Evolutionary conservation across 1,284 basidiomycete genomes (phyloP).

Genomic region (Abortiporus biennis): DNA sequence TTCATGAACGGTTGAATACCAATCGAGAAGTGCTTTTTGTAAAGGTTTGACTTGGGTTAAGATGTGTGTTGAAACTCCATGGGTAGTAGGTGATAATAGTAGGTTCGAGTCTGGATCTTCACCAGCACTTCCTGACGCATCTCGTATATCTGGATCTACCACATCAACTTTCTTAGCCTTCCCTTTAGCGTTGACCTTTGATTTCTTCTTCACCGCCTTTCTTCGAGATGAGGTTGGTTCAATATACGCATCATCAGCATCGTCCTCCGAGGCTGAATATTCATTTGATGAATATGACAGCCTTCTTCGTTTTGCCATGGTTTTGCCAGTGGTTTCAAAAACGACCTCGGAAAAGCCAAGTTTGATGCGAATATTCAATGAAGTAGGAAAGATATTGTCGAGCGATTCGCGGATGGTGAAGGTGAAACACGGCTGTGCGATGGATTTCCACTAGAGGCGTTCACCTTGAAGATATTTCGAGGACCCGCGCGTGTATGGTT

Average conservation of each 20-base stretch:
- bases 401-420: no score
- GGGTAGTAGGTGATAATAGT: conserved; percentile 14
- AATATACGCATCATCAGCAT: conserved; percentile 13
- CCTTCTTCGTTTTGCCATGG: conserved; percentile 20
- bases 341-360: no score
- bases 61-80: conserved; percentile 29
- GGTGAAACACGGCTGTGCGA: no score
- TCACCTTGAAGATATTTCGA: no score
- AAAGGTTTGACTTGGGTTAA: conserved; percentile 31
- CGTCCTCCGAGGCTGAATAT: conserved; percentile 9
- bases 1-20: conserved; percentile 63
- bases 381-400: no score
- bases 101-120: conserved; percentile 5
- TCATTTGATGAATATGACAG: conserved; percentile 3
- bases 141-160: conserved; percentile 3
- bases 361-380: no score
- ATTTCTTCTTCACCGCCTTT: conserved; percentile 4
- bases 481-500: no score
- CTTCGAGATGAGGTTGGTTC: conserved; percentile 10
- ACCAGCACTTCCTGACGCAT: neutral
- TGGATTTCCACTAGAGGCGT: no score
- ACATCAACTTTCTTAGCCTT: neutral
- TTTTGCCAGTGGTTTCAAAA: no score
- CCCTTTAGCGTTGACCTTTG: conserved; percentile 9
- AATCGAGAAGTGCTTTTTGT: conserved; percentile 46